These are phyloP conservation scores for Filobasidium floriforme DNA, from an alignment of 768 basidiomycete species.

Conservation along the genomic window DNA sequence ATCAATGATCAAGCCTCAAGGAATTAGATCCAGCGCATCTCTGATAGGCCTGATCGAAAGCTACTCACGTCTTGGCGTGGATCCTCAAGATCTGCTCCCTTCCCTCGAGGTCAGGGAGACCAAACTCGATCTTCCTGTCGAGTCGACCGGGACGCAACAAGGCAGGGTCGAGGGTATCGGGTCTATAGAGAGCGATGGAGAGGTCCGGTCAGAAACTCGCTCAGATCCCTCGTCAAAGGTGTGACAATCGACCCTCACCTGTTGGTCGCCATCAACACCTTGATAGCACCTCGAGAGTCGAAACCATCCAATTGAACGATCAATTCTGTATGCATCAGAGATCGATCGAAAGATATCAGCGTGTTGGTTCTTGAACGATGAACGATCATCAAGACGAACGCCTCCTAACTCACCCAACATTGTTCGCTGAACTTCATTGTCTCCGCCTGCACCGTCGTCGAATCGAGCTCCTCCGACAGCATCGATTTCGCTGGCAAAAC, in stretches of 20 bases:
- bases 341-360: neutral
- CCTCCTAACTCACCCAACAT: slow-evolving; percentile 56
- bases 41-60: slow-evolving; percentile 9
- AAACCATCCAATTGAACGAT: slow-evolving; percentile 99
- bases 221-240: neutral
- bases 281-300: slow-evolving; percentile 98
- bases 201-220: neutral
- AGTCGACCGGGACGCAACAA: slow-evolving; percentile 89
- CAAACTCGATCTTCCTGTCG: slow-evolving; percentile 95
- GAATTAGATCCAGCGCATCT: neutral
- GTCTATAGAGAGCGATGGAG: slow-evolving; percentile 51
- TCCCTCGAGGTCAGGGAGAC: slow-evolving; percentile 87
- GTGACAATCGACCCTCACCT: slow-evolving; percentile 51
- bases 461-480: slow-evolving; percentile 97
- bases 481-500: slow-evolving; percentile 1
- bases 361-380: neutral
- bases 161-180: slow-evolving; percentile 96
- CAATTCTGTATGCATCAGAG: slow-evolving; percentile 54
- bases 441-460: slow-evolving; percentile 96
- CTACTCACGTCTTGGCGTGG: slow-evolving; percentile 75
- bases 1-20: neutral
- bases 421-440: slow-evolving; percentile 97
- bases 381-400: neutral
- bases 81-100: slow-evolving; percentile 94
- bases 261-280: slow-evolving; percentile 99